Conservation (phyloP, 2,329 filamentous ascomycete genomes). For the Incumbomyces lentus region DNA sequence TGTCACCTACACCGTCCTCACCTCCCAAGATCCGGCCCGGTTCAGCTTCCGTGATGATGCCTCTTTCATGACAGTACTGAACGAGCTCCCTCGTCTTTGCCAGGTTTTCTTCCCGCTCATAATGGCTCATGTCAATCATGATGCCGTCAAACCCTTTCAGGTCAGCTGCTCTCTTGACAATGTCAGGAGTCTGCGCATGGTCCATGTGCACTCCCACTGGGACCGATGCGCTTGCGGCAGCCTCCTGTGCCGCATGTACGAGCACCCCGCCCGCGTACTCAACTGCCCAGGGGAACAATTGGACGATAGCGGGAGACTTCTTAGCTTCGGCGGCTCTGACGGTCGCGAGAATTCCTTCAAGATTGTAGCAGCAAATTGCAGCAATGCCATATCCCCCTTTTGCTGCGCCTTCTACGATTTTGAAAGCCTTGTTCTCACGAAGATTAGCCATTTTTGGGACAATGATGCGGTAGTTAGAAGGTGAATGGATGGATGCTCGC, state of each 20-base stretch:
- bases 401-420: conserved; percentile 22
- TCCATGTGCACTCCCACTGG: conserved; percentile 57
- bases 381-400: conserved; percentile 17
- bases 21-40: conserved; percentile 62
- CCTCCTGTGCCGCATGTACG: conserved; percentile 46
- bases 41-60: conserved; percentile 61
- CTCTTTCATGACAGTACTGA: conserved; percentile 51
- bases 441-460: conserved; percentile 2
- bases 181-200: conserved; percentile 54
- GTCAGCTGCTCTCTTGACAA: conserved; percentile 51
- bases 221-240: conserved; percentile 47
- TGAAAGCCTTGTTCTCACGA: conserved; percentile 19
- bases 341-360: conserved; percentile 59
- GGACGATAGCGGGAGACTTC: conserved; percentile 57
- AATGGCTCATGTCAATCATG: conserved; percentile 69
- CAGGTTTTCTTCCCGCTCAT: conserved; percentile 61
- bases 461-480: too few species aligned
- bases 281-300: conserved; percentile 65
- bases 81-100: conserved; percentile 53
- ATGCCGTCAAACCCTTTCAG: conserved; percentile 58
- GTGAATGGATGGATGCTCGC: too few species aligned
- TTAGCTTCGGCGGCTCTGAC: conserved; percentile 60
- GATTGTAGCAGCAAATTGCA: conserved; percentile 42
- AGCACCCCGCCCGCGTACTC: conserved; percentile 51
- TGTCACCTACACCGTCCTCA: conserved; percentile 64